Conservation (phyloP, 306 rosid genomes). For the Carpinus fangiana region DNA sequence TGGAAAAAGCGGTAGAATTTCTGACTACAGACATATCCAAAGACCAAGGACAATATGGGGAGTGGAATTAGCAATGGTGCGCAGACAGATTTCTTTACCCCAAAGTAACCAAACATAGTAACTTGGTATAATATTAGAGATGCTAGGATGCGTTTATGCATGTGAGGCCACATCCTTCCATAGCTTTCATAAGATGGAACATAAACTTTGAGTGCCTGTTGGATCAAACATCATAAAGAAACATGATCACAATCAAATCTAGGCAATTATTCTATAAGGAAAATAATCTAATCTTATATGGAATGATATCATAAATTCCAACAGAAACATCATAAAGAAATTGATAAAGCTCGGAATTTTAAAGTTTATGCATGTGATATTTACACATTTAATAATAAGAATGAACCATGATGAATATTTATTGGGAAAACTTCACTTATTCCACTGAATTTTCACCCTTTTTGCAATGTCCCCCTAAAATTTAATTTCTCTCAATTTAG, state of each 20-base stretch:
- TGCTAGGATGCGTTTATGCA: slow-evolving; percentile 63
- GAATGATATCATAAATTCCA: too few relatives aligned
- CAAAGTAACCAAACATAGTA: slow-evolving; percentile 84
- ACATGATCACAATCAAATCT: not conserved
- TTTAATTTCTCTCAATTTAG: too few relatives aligned
- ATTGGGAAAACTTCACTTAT: too few relatives aligned
- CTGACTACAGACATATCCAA: slow-evolving; percentile 46
- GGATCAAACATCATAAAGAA: slow-evolving; percentile 18
- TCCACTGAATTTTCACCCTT: too few relatives aligned
- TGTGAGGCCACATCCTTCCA: slow-evolving; percentile 98
- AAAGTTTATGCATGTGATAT: too few relatives aligned
- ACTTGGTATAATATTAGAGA: slow-evolving; percentile 72
- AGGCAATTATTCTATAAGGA: too few relatives aligned
- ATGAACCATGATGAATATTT: too few relatives aligned
- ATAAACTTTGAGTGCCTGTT: slow-evolving; percentile 88
- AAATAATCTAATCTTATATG: too few relatives aligned
- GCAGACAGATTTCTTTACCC: slow-evolving; percentile 51
- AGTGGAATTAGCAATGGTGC: slow-evolving; percentile 59
- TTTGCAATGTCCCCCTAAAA: too few relatives aligned
- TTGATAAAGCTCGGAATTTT: too few relatives aligned
- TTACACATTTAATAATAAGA: too few relatives aligned
- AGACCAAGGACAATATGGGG: slow-evolving; percentile 57
- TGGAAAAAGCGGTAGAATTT: slow-evolving; percentile 71
- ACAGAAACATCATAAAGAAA: too few relatives aligned
- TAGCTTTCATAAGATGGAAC: slow-evolving; percentile 86